Base-by-base conservation (phyloP, 2,329 filamentous ascomycete species). In the Aspergillus pseudonomiae region DNA sequence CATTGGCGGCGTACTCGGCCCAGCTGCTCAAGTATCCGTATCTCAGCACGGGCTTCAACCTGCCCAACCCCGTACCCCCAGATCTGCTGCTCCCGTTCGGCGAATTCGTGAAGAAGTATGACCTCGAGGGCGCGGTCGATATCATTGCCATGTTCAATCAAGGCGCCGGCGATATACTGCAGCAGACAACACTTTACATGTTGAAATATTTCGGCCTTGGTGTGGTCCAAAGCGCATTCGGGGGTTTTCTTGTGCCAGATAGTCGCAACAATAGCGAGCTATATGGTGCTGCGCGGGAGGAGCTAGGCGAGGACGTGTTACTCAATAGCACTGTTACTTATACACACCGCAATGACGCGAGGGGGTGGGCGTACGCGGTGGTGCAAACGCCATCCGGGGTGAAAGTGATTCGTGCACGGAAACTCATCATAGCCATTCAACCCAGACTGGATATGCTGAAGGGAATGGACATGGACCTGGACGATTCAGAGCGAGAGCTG, bases 221-320 rank as follows among this genome's bases (percentile, higher is more conserved):
- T 9, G 78, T 81, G 65, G 69, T 75, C 1, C 69, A 74, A 19
- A 73, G 71, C 3, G 70, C 81, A 24, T 68, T 73, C 46, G 74
- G 70, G 10, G 66, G 64, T 3, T 69, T 72, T 34, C 63, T 73
- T 9, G 70, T 72, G 5, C 78, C 76, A 21, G 72, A 75, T 2
- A 75, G 79, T 1, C 67, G 74, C 36, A 79, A 81, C 67, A 78
- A 79, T 57, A 75, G 79, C 19, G 66, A 68, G 16, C 61, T 83
- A 1, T 83, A 81, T 62, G 75, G 78, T 50, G 73, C 71, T 5
- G 77, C 81, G 16, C 71, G 73, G 12, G 43, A 60, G 1, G 70
- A 75, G 30, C 71, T 83, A 1, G 75, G 74, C 10, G 60, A 71
- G 1, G 78, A 81, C 32, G 75, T 81, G 1, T 66, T 81, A 11